Evolutionary conservation across 1,284 basidiomycete species (phyloP).

Genomic region (Fistulinella cinereoalba): DNA sequence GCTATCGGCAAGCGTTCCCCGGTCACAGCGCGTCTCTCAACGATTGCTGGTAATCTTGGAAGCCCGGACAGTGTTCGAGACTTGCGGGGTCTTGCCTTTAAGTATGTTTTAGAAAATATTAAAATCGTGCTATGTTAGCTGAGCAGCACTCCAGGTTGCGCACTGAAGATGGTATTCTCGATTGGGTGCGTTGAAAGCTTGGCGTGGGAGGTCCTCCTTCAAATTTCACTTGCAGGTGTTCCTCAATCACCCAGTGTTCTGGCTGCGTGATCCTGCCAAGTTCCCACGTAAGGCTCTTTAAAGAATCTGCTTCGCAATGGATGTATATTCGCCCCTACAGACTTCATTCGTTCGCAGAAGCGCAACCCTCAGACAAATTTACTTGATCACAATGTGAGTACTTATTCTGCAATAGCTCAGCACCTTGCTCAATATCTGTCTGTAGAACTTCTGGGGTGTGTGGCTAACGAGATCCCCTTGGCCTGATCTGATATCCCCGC

Average conservation of each 20-base stretch:
- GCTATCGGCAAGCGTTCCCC: constrained; percentile 23
- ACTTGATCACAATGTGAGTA: constrained; percentile 13
- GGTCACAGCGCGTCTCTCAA: constrained; percentile 20
- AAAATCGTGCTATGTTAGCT: constrained; percentile 2
- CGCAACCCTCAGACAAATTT: constrained; percentile 38
- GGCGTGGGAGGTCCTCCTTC: background rate
- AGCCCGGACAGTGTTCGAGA: constrained; percentile 44
- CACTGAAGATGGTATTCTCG: constrained; percentile 46
- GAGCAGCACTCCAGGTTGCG: constrained; percentile 10
- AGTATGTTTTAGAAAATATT: constrained; percentile 10
- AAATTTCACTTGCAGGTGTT: constrained; percentile 11
- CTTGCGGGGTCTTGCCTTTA: constrained; percentile 23
- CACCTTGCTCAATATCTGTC: background rate
- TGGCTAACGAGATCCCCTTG: background rate
- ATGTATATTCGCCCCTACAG: background rate
- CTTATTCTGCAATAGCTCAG: background rate
- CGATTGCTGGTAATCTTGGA: constrained; percentile 41
- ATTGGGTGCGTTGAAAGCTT: constrained; percentile 34
- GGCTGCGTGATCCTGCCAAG: constrained; percentile 41
- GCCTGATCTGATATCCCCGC: background rate
- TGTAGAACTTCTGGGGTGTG: constrained; percentile 24
- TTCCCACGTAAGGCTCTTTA: constrained; percentile 37
- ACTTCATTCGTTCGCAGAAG: constrained; percentile 56
- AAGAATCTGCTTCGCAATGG: background rate
- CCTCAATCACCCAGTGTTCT: constrained; percentile 46